These are phyloP conservation scores for Metarhizium rileyi DNA, from an alignment of 2,329 filamentous ascomycete genomes.

Conservation along the genomic window DNA sequence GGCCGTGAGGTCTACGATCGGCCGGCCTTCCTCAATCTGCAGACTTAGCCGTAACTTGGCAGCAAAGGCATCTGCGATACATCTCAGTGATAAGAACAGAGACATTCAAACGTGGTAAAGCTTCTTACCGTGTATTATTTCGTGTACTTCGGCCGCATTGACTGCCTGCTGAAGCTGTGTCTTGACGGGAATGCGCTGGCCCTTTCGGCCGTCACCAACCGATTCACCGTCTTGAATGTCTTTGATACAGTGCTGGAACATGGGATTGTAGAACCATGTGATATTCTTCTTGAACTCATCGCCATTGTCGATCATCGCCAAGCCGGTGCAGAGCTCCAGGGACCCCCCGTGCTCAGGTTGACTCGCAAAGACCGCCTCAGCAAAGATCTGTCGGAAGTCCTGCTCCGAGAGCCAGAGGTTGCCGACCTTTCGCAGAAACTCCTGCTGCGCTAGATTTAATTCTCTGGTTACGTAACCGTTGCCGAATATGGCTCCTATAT, in stretches of 20 bases:
- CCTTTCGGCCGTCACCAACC: not conserved
- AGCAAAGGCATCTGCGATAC: not conserved
- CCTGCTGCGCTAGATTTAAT: not conserved
- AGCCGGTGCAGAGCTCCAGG: not conserved
- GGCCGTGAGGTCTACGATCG: not conserved
- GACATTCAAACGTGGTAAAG: too few species aligned
- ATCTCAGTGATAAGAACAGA: not conserved
- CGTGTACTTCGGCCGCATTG: too few species aligned
- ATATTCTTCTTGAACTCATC: not conserved
- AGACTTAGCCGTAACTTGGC: not conserved
- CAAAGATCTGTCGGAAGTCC: conserved; percentile 21
- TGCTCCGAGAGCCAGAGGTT: conserved; percentile 17
- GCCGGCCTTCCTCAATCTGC: not conserved
- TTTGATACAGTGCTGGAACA: not conserved
- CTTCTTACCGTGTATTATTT: too few species aligned
- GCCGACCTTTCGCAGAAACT: not conserved
- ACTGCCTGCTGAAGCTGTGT: not conserved
- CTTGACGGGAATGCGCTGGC: not conserved
- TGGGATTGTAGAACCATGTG: not conserved
- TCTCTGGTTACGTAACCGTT: conserved; percentile 17
- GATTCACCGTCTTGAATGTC: not conserved
- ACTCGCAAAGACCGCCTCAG: conserved; percentile 18
- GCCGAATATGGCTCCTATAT: conserved; percentile 28
- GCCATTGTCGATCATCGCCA: not conserved
- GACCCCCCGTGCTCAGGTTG: not conserved